Conservation (phyloP, 2,329 filamentous ascomycete genomes). For the Canariomyces notabilis region DNA sequence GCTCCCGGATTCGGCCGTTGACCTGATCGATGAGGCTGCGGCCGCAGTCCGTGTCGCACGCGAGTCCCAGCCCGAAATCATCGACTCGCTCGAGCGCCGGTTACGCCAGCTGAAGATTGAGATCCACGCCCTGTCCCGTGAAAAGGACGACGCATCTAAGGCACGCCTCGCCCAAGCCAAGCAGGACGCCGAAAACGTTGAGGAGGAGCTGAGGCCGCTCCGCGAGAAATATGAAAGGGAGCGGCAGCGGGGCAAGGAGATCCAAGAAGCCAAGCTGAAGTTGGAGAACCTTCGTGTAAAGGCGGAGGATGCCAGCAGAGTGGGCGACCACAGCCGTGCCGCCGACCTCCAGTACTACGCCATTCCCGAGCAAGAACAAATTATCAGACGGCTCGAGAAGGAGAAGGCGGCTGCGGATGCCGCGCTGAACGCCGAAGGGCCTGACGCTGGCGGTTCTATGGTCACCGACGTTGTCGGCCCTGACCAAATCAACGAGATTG, state of each 20-base stretch:
- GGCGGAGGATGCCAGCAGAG: conserved; percentile 85
- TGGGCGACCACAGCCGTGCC: conserved; percentile 76
- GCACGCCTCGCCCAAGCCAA: conserved; percentile 75
- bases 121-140: conserved; percentile 88
- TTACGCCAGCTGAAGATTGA: conserved; percentile 92
- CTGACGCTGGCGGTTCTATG: conserved; percentile 64
- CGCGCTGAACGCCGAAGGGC: conserved; percentile 49
- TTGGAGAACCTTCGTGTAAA: conserved; percentile 88
- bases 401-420: conserved; percentile 77
- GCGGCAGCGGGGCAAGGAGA: conserved; percentile 82
- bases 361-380: conserved; percentile 81
- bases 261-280: conserved; percentile 93
- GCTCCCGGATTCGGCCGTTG: conserved; percentile 93
- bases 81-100: conserved; percentile 89
- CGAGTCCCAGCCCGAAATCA: conserved; percentile 92
- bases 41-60: conserved; percentile 93
- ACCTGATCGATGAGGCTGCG: conserved; percentile 92
- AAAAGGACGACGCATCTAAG: conserved; percentile 91
- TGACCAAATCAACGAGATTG: conserved; percentile 98
- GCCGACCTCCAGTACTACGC: conserved; percentile 96
- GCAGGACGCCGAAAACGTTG: conserved; percentile 87
- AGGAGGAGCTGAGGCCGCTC: conserved; percentile 86
- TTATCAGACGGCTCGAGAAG: conserved; percentile 75
- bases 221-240: conserved; percentile 95
- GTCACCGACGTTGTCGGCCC: conserved; percentile 91